A percentile compares a stretch with the other conserved stretches of the same genome.
Evolutionary conservation across 257 asterid genomes (phyloP).

Genomic region (Solanum chaucha): DNA sequence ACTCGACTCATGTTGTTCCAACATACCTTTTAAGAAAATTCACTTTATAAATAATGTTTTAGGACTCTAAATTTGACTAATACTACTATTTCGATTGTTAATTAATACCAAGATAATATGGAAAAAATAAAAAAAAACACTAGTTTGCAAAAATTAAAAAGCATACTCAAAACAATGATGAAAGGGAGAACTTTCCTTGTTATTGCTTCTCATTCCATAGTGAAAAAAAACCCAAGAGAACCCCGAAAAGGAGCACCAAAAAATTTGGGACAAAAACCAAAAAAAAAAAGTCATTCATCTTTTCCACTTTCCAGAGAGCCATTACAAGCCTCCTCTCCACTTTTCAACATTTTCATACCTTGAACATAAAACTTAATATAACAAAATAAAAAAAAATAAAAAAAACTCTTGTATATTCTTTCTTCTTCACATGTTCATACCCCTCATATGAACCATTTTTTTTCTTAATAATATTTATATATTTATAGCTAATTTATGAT

Average conservation of each 20-base stretch:
- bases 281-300: neutral
- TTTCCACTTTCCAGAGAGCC: neutral
- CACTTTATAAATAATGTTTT: too few relatives aligned
- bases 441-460: neutral
- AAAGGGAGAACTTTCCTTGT: neutral
- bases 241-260: neutral
- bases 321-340: conserved; percentile 12
- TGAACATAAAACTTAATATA: neutral
- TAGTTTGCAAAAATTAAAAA: neutral
- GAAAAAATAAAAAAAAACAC: too few relatives aligned
- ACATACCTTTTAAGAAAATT: too few relatives aligned
- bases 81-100: too few relatives aligned
- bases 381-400: neutral
- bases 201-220: neutral
- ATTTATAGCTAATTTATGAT: neutral
- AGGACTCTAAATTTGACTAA: too few relatives aligned
- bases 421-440: neutral
- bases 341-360: conserved; percentile 6
- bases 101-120: neutral
- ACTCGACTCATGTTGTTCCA: rapidly evolving
- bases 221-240: neutral
- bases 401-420: neutral
- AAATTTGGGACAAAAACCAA: neutral
- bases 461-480: neutral
- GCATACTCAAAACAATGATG: neutral